Evolutionary conservation across 2,329 filamentous ascomycete species (phyloP).

Genomic region (Neoscytalidium dimidiatum): DNA sequence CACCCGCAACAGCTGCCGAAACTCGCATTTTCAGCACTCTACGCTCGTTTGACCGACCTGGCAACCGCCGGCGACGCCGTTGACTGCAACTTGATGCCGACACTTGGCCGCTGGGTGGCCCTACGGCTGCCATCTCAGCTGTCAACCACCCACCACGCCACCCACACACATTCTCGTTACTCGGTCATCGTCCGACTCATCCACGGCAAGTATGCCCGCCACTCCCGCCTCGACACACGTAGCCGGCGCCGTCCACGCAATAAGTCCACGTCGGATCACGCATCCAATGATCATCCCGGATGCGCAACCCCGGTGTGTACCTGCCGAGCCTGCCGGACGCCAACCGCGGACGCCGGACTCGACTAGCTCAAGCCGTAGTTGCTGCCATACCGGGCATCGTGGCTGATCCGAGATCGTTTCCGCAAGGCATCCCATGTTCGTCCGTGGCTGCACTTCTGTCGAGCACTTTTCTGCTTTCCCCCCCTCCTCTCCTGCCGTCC

Average conservation of each 20-base stretch:
- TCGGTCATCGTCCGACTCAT: not conserved
- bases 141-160: not conserved
- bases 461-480: not conserved
- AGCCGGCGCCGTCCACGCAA: not conserved
- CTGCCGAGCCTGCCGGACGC: slow-evolving; percentile 3
- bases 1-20: not conserved
- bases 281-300: not conserved
- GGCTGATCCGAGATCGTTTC: not conserved
- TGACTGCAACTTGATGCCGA: not conserved
- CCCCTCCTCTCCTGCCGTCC: too few relatives aligned
- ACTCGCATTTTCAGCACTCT: not conserved
- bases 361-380: not conserved
- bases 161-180: not conserved
- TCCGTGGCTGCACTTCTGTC: not conserved
- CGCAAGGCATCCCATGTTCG: not conserved
- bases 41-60: not conserved
- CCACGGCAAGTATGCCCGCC: not conserved
- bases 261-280: not conserved
- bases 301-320: not conserved
- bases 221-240: not conserved
- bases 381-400: not conserved
- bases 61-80: not conserved
- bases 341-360: not conserved
- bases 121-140: not conserved
- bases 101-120: not conserved